phyloP scores from a whole-genome alignment of 2,329 filamentous ascomycete genomes.

The Tympanopsis confertula region DNA sequence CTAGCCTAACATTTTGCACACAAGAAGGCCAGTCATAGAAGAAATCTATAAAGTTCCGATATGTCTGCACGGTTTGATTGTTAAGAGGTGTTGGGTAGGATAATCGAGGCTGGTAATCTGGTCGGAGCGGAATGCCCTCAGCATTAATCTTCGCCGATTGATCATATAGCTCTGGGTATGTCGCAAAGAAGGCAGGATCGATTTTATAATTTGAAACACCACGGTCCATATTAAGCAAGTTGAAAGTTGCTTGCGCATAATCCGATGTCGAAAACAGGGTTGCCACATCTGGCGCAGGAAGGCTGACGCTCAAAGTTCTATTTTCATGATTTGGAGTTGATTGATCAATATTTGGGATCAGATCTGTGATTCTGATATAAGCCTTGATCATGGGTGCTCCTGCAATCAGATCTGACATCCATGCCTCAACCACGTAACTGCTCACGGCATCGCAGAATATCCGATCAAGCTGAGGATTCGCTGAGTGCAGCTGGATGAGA shows the following conservation, averaged over 20 bases:
- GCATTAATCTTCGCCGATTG: conserved; percentile 13
- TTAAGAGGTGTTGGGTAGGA: conserved; percentile 16
- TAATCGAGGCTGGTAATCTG: too few species aligned
- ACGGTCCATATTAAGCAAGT: conserved; percentile 16
- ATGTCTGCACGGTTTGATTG: conserved; percentile 16
- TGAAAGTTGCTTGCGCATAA: conserved; percentile 13
- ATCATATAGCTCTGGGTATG: conserved; percentile 18
- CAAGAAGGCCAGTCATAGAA: too few species aligned
- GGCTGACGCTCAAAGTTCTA: too few species aligned
- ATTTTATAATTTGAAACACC: conserved; percentile 19
- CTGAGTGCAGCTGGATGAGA: conserved; percentile 15
- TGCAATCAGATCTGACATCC: conserved; percentile 14
- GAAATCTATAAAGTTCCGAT: conserved; percentile 19
- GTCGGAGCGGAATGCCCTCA: conserved; percentile 15
- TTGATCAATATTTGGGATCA: conserved; percentile 9
- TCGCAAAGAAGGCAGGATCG: conserved; percentile 17
- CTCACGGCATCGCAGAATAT: conserved; percentile 20
- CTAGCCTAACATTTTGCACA: too few species aligned
- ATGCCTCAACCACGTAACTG: conserved; percentile 16
- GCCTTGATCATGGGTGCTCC: conserved; percentile 12
- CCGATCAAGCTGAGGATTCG: conserved; percentile 16
- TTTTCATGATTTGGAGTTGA: too few species aligned
- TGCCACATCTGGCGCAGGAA: conserved; percentile 12
- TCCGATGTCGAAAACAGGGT: conserved; percentile 10
- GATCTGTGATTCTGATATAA: conserved; percentile 15